A percentile compares a stretch with the other conserved stretches of the same genome.
Conservation (phyloP, 495 filamentous ascomycete genomes). For the Penicillium steckii region DNA sequence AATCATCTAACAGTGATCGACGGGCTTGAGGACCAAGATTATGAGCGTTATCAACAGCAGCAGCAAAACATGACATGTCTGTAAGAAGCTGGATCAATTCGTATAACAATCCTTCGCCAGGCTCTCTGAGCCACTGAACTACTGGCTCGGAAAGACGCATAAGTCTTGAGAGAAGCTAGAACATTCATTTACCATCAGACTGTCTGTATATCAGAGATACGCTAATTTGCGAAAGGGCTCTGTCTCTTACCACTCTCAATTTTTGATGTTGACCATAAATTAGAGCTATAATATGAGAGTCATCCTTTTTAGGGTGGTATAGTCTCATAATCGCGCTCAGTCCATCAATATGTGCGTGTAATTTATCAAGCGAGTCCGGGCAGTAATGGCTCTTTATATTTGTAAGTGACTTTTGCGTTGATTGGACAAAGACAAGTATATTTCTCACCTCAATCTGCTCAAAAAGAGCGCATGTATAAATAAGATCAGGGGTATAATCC, state of each 20-base stretch:
- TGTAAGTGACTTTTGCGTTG: not conserved
- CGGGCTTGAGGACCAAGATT: not conserved
- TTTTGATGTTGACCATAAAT: slow-evolving; percentile 7
- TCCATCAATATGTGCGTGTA: slow-evolving; percentile 4
- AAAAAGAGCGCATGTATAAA: slow-evolving; percentile 7
- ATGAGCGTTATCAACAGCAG: slow-evolving; percentile 1
- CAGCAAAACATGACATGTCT: slow-evolving; percentile 2
- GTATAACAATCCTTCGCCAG: not conserved
- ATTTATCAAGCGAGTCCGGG: not conserved
- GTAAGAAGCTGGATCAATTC: not conserved
- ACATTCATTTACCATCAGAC: not conserved
- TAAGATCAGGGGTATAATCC: not conserved
- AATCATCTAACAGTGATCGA: slow-evolving; percentile 2
- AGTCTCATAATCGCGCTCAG: slow-evolving; percentile 5
- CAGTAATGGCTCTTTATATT: not conserved
- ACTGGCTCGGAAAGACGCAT: slow-evolving; percentile 1
- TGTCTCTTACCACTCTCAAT: slow-evolving; percentile 5
- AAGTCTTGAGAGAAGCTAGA: slow-evolving; percentile 2
- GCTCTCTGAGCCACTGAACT: slow-evolving; percentile 4
- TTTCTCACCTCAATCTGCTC: slow-evolving; percentile 6
- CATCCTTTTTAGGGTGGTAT: not conserved
- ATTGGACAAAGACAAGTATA: not conserved
- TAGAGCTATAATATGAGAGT: not conserved
- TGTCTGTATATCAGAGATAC: not conserved
- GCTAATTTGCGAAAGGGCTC: not conserved